Base-by-base conservation (phyloP, 1,284 basidiomycete genomes). In the Papiliotrema flavescens region DNA sequence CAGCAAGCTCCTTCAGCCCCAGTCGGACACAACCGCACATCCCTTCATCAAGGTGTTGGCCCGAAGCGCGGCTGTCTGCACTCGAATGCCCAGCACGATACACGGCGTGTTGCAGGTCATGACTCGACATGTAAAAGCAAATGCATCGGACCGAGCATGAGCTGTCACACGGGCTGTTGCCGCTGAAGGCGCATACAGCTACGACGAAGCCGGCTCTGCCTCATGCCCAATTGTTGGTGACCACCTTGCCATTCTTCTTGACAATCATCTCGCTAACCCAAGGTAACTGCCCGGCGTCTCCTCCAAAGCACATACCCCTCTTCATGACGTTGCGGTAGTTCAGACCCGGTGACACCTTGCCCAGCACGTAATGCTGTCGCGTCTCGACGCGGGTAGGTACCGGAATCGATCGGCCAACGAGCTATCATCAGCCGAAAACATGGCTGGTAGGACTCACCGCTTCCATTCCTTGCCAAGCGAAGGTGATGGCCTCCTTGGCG, bases 401-500 rank as follows among this genome's bases (percentile, higher is more conserved):
- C 14, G 55, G 57, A 6, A 65, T 35, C 52, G 58, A 46, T 53
- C 65, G 49, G 35, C 61, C 61, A 19, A 67, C 52, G 24, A 62
- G 53, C 59, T 61, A n/a, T n/a, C n/a, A n/a, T n/a, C n/a, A n/a
- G n/a, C n/a, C n/a, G n/a, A n/a, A n/a, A n/a, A n/a, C n/a, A n/a
- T n/a, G n/a, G n/a, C n/a, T n/a, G n/a, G n/a, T n/a, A n/a, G 15
- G 3, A 53, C 51, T 47, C 28, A 62, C 55, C 15, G 54, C 53
- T 32, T 57, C 48, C 48, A 59, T 57, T 11, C 61, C 61, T 17
- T 55, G 57, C 53, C 53, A 51, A 24, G 58, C 58, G 45, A 64
- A 64, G 6, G 59, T 53, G 46, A 62, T 56, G 15, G 60, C 63
- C 45, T 64, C 63, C 52, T 62, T 64, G 6, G 62, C 60, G 9